A percentile compares a stretch with the other conserved stretches of the same genome.
Conservation (phyloP, 495 filamentous ascomycete genomes). For the Ramalina intermedia region DNA sequence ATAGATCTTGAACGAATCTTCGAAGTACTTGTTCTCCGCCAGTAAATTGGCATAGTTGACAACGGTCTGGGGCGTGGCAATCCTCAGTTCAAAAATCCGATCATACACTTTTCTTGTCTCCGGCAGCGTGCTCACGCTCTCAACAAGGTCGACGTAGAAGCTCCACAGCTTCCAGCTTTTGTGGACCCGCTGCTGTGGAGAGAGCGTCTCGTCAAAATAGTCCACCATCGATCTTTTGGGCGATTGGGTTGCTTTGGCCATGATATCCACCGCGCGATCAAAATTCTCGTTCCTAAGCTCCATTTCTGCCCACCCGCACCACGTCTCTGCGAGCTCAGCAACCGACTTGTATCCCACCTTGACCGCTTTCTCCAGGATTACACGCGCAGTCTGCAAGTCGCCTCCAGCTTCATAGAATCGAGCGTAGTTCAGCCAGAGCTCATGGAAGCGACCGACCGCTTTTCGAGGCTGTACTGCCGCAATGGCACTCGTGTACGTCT, state of each 20-base stretch:
- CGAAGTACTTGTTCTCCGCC: conserved; percentile 90
- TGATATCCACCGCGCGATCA: conserved; percentile 82
- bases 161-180: conserved; percentile 99
- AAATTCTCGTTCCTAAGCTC: conserved; percentile 93
- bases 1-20: conserved; percentile 95
- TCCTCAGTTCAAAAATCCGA: conserved; percentile 92
- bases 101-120: conserved; percentile 93
- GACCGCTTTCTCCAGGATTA: conserved; percentile 95
- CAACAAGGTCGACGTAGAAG: conserved; percentile 97
- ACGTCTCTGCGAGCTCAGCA: conserved; percentile 88
- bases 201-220: conserved; percentile 91
- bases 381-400: conserved; percentile 68
- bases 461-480: conserved; percentile 87
- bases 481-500: conserved; percentile 93
- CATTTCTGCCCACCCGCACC: conserved; percentile 98
- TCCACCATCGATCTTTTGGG: conserved; percentile 91
- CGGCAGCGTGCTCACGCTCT: conserved; percentile 80
- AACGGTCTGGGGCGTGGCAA: conserved; percentile 94
- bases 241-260: conserved; percentile 92
- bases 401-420: conserved; percentile 91
- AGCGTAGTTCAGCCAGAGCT: conserved; percentile 94
- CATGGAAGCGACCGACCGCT: conserved; percentile 84
- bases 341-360: conserved; percentile 96
- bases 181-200: conserved; percentile 90
- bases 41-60: conserved; percentile 96